Conservation (phyloP, 352 stramenopile genomes). For the Phytophthora quininea region DNA sequence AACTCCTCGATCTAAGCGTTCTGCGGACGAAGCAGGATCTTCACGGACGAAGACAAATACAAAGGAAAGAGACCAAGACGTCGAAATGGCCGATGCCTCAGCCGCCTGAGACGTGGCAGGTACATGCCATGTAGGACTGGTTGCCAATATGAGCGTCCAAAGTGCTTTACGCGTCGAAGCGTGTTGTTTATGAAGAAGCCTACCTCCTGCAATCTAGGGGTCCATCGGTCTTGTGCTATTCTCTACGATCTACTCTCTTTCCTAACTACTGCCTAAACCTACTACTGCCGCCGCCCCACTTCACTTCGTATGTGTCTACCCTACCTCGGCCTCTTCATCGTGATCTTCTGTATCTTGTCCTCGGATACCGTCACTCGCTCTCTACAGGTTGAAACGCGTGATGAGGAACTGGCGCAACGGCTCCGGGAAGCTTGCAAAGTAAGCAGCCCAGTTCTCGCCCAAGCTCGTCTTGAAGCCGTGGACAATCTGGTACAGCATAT, state of each 20-base stretch:
- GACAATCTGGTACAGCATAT: conserved; percentile 90
- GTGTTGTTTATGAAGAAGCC: conserved; percentile 13
- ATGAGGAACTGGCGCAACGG: conserved; percentile 81
- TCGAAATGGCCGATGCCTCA: conserved; percentile 36
- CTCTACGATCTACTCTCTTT: conserved; percentile 51
- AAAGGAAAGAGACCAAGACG: conserved; percentile 14
- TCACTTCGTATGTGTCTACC: conserved; percentile 28
- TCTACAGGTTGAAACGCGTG: conserved; percentile 84
- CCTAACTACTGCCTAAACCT: conserved; percentile 26
- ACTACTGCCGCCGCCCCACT: conserved; percentile 27
- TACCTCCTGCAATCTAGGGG: conserved; percentile 37
- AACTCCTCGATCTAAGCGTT: conserved; percentile 12
- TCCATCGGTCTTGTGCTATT: conserved; percentile 35
- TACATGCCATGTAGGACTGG: conserved; percentile 11
- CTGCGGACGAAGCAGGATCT: conserved; percentile 1
- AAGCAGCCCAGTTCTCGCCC: conserved; percentile 86
- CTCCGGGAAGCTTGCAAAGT: conserved; percentile 86
- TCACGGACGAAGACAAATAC: conserved; percentile 3
- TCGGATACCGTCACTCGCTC: conserved; percentile 16
- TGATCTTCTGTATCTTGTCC: conserved; percentile 2
- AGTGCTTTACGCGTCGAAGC: not conserved
- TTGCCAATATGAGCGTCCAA: too few species aligned
- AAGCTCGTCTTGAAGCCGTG: conserved; percentile 90
- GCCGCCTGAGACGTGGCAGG: conserved; percentile 24
- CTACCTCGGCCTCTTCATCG: conserved; percentile 27